Base-by-base conservation (phyloP, 371 early-diverging fungal genomes). In the Zychaea mexicana region DNA sequence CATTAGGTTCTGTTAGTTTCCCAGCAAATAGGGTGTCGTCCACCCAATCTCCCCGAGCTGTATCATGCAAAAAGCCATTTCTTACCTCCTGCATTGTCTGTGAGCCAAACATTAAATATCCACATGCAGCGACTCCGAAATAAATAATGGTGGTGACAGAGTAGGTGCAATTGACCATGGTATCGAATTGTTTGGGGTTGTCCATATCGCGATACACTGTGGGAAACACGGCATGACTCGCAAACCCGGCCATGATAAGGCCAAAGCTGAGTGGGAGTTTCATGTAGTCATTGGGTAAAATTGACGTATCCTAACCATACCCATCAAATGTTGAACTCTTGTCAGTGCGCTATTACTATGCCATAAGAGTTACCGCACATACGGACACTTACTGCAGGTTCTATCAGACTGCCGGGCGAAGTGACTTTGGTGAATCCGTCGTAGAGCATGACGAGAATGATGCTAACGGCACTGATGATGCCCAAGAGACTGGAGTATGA, bases 21-120 rank as follows among this genome's bases (percentile, higher is more conserved):
- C n/a, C n/a, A n/a, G n/a, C n/a, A n/a, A n/a, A n/a, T n/a, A n/a
- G n/a, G n/a, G n/a, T n/a, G n/a, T n/a, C n/a, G n/a, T n/a, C n/a
- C n/a, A n/a, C n/a, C n/a, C n/a, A n/a, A n/a, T 36, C 36, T 36
- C 36, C 15, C 36, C 1, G 8, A 10, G 1, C 15, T 36, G 2
- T 36, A 36, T 36, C 15, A 10, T 10, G 8, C 15, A 10, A 36
- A 10, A 10, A 36, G 8, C 19, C n/a, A n/a, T n/a, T 52, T 46
- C 54, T 68, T 73, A 85, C 86, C 77, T 89, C 89, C 68, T 87
- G 82, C 75, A 81, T 76, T 19, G 84, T 81, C 12, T 49, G 70
- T 55, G 80, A 75, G 3, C 94, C 94, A 85, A 92, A 93, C 94
- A 92, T 93, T 15, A 80, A 24, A 72, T 91, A 92, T 8, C 93